Evolutionary conservation across 257 asterid genomes (phyloP), one percentile per base, ranked within the genome.

Genomic region (Nicotiana benthamiana): DNA sequence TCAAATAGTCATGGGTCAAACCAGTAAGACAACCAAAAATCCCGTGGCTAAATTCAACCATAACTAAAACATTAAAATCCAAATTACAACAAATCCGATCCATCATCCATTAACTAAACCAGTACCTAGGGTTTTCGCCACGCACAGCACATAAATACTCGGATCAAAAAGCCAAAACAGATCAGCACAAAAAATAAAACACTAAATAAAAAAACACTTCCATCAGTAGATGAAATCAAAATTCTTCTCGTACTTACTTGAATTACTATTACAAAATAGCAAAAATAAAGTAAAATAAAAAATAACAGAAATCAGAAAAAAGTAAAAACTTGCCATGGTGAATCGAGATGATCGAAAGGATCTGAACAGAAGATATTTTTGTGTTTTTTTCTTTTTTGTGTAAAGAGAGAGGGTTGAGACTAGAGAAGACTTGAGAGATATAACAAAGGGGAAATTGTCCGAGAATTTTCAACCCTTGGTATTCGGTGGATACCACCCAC

Each of bases 401-500:
- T 15, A 66, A 48, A 4, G 18, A 36, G 30, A 13, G 15, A 67
- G 18, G 12, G 5, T 43, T 5, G 59, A 70, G 77, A 70, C 77
- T 43, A 12, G 51, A 43, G 36, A 22, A 43, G 77, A 70, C 77
- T 70, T 43, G 34, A 7, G 59, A 43, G 59, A 70, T 40, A 40
- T 70, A 70, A 43, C 57, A 70, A 43, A 43, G 34, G 34, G 12
- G 20, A 70, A 43, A 40, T 43, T 70, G 77, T 70, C 77, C 13
- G 36, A 70, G 77, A 43, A 70, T 43, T 70, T 18, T 56, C 60
- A 48, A 74, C 61, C 78, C 78, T 74, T 74, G 2, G 16, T 46
- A 74, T 74, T 74, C 78, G 78, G 36, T 43, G 60, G 61, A 17
- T 15, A 48, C 78, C 24, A 74, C 61, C 26, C 61, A 74, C 78